These are phyloP conservation scores for Alternaria atra DNA, from an alignment of 2,329 filamentous ascomycete genomes.

Conservation along the genomic window DNA sequence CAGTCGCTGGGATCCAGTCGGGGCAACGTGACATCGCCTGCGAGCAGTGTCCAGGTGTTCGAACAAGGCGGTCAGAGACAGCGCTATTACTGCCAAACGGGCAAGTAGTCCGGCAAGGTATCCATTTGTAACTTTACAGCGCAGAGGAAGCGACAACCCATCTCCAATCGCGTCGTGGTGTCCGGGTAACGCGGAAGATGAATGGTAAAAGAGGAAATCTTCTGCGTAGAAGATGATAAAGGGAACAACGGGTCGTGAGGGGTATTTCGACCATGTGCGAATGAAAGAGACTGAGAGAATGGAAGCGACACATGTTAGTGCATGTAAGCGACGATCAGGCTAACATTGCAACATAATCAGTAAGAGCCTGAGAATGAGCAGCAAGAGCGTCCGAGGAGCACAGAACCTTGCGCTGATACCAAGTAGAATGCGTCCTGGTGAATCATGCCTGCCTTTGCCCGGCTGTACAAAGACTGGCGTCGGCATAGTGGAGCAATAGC, in stretches of 20 bases:
- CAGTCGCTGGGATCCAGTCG: slow-evolving; percentile 1
- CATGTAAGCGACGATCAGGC: too few relatives aligned
- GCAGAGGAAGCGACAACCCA: slow-evolving; percentile 1
- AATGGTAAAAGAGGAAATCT: not conserved
- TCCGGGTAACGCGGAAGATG: slow-evolving; percentile 10
- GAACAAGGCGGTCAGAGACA: slow-evolving; percentile 11
- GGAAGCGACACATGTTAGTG: not conserved
- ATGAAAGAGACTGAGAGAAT: not conserved
- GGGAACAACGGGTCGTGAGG: not conserved
- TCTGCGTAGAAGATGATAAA: not conserved
- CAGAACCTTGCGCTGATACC: not conserved
- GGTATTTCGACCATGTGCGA: not conserved
- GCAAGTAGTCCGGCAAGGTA: slow-evolving; percentile 11
- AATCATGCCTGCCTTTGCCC: too few relatives aligned
- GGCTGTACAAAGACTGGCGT: not conserved
- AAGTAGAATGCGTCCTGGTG: not conserved
- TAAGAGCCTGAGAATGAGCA: too few relatives aligned
- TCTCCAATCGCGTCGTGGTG: not conserved
- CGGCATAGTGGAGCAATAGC: not conserved
- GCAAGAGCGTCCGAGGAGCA: too few relatives aligned
- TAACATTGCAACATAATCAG: too few relatives aligned
- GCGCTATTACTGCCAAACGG: slow-evolving; percentile 12
- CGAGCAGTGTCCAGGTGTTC: not conserved
- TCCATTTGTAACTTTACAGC: slow-evolving; percentile 1
- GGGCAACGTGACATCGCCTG: not conserved